Evolutionary conservation across 176 grass and related monocot genomes (phyloP), one percentile per base, ranked within the genome.

Genomic region (barley (Hordeum vulgare)): DNA sequence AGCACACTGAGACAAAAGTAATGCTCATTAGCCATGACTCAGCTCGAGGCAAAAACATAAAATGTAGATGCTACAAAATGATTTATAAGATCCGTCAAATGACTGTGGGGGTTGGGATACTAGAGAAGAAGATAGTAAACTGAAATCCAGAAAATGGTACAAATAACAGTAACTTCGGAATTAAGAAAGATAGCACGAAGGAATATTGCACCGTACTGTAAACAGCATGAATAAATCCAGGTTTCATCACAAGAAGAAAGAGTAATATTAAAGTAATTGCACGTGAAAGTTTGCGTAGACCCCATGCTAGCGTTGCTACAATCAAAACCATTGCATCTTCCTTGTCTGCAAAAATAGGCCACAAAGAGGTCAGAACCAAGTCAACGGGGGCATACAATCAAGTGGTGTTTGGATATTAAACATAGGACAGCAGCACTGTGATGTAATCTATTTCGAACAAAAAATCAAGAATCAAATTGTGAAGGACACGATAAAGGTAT

Each of bases 171-270:
- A n/a, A 75, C 39, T 63, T 73, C 29, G 44, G 61, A 69, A 61
- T 49, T 47, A 69, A 82, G 27, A 81, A 80, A 84, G n/a, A 72
- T 24, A 86, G 66, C 81, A 71, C 9, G 91, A 89, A 88, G 80
- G 82, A 84, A 90, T 78, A 84, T 93, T 94, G 89, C 92, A 93
- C 80, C 92, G 84, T 95, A 98, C 96, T 93, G 72, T 98, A 98
- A 86, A 90, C 87, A 84, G 92, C 96, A 93, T 95, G 90, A 91
- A 98, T 91, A 80, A 95, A 94, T 79, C 96, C 96, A 88, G 85
- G 90, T 90, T 95, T 95, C 70, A 98, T 93, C 75, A 91, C 96
- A 80, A 98, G 92, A 66, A 98, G 92, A 91, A 98, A 98, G 40
- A 98, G 83, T 75, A 98, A 67, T n/a, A 85, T 81, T 72, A 98